A percentile compares a stretch with the other conserved stretches of the same genome.
Evolutionary conservation across 2,329 filamentous ascomycete genomes (phyloP).

Genomic region (Cladosporium oxysporum): DNA sequence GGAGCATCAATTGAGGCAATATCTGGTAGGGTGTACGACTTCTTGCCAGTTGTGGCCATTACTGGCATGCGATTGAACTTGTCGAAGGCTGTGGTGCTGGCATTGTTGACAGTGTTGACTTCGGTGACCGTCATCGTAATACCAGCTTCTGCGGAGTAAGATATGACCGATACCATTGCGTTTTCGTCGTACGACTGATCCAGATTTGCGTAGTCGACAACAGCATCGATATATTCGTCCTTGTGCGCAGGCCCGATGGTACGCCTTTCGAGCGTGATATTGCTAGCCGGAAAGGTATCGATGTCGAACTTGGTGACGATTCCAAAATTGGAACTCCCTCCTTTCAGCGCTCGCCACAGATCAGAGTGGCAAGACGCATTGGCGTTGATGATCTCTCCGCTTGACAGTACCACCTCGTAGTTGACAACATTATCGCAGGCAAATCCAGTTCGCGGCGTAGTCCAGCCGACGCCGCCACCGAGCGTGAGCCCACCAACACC

Average conservation of each 20-base stretch:
- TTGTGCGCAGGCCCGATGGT: not conserved
- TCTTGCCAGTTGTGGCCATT: conserved; percentile 3
- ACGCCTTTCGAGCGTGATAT: conserved; percentile 12
- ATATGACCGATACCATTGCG: conserved; percentile 12
- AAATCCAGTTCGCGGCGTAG: conserved; percentile 30
- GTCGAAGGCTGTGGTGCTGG: conserved; percentile 2
- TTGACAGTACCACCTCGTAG: conserved; percentile 31
- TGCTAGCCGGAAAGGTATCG: conserved; percentile 3
- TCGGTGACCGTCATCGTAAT: conserved; percentile 9
- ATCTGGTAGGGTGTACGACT: conserved; percentile 6
- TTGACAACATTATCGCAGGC: conserved; percentile 34
- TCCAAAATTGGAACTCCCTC: conserved; percentile 35
- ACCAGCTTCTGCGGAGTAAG: not conserved
- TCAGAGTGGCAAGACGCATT: conserved; percentile 26
- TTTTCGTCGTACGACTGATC: conserved; percentile 4
- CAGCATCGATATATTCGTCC: not conserved
- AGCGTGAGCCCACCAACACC: conserved; percentile 35
- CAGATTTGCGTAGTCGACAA: conserved; percentile 3
- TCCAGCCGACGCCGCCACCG: conserved; percentile 36
- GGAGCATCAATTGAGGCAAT: conserved; percentile 3
- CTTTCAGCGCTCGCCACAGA: conserved; percentile 31
- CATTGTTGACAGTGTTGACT: conserved; percentile 10
- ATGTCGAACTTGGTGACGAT: conserved; percentile 31
- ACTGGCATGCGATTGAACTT: conserved; percentile 11
- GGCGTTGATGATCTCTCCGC: conserved; percentile 28